A percentile compares a stretch with the other conserved stretches of the same genome.
These are phyloP conservation scores for Thelonectria olida DNA, from an alignment of 2,329 filamentous ascomycete species.

Conservation along the genomic window DNA sequence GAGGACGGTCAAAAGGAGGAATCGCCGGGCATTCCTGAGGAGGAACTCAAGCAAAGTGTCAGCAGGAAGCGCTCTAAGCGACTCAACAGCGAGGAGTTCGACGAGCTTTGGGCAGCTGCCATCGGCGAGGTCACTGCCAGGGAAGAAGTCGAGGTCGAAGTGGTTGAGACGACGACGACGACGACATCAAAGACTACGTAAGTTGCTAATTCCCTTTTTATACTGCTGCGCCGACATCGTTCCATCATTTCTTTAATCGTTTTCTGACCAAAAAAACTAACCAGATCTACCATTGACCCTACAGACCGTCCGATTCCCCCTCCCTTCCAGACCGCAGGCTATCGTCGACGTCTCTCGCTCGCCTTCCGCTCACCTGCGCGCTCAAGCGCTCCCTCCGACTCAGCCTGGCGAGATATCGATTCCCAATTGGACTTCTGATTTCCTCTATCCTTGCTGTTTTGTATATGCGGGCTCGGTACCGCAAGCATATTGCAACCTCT, in stretches of 20 bases:
- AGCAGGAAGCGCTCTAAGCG: constrained; percentile 80
- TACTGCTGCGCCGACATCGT: constrained; percentile 25
- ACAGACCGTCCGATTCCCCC: constrained; percentile 75
- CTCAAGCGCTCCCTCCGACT: constrained; percentile 80
- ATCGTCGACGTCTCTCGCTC: constrained; percentile 89
- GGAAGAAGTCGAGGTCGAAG: constrained; percentile 69
- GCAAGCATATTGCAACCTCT: constrained; percentile 70
- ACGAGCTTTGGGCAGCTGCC: constrained; percentile 83
- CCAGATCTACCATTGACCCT: constrained; percentile 78
- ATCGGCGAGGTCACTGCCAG: constrained; percentile 74
- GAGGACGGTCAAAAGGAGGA: constrained; percentile 68
- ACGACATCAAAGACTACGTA: constrained; percentile 54
- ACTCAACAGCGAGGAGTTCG: constrained; percentile 88
- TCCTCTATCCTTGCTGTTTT: constrained; percentile 57
- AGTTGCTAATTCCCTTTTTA: constrained; percentile 50
- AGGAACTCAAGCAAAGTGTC: constrained; percentile 81
- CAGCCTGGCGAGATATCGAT: constrained; percentile 86
- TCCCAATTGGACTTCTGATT: constrained; percentile 78
- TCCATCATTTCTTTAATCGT: constrained; percentile 38
- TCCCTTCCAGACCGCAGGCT: constrained; percentile 71
- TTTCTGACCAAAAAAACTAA: constrained; percentile 79
- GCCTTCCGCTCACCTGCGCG: constrained; percentile 86
- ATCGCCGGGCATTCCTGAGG: constrained; percentile 70
- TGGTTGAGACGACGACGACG: constrained; percentile 43
- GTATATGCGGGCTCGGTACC: constrained; percentile 73